Evolutionary conservation across 2,329 filamentous ascomycete species (phyloP), one percentile per base, ranked within the genome.

Genomic region (Aspergillus clavatus): DNA sequence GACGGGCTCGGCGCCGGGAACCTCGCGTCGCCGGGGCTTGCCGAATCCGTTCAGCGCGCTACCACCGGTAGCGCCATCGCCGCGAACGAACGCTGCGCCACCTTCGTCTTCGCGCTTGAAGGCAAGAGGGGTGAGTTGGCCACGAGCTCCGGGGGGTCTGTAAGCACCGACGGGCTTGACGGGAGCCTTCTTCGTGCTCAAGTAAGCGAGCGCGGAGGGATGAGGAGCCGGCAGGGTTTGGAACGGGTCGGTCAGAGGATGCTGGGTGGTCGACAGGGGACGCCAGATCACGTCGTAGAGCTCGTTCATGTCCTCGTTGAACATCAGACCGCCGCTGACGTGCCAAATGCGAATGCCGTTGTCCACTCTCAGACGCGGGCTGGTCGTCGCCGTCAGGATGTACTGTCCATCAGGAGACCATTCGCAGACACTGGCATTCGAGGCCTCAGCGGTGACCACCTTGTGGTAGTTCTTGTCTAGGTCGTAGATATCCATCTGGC

Each of bases 81-180:
- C 91, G 67, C 87, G 84, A 47, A 88, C 75, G 62, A 90, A 94
- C 5, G 91, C 90, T 7, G 87, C 87, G 42, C 93, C 93, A 42
- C 93, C 93, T 71, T 98, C 89, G 54, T 98, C 93, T 69, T 98
- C 93, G 46, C 93, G 89, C 77, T 95, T 95, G 76, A 97, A 98
- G 58, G 93, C 87, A 51, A 97, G 76, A 7, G 93, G 93, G 0
- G 93, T 97, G 43, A 83, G 80, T 52, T 86, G 83, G 42, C 93
- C 93, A 56, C 93, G 86, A 22, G 93, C 93, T 55, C 93, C 93
- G 2, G 93, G 93, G 29, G 93, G 93, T 38, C 93, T 85, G 67
- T 98, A 98, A 3, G 93, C 93, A 55, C 93, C 93, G n/a, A 88
- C 89, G 36, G 93, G 89, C 75, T 98, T 98, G 50, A 89, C 93